Percentiles rank a stretch among this genome's conserved stretches.
Evolutionary conservation across 78 protist genomes (phyloP).

Genomic region (Capsaspora owczarzaki): DNA sequence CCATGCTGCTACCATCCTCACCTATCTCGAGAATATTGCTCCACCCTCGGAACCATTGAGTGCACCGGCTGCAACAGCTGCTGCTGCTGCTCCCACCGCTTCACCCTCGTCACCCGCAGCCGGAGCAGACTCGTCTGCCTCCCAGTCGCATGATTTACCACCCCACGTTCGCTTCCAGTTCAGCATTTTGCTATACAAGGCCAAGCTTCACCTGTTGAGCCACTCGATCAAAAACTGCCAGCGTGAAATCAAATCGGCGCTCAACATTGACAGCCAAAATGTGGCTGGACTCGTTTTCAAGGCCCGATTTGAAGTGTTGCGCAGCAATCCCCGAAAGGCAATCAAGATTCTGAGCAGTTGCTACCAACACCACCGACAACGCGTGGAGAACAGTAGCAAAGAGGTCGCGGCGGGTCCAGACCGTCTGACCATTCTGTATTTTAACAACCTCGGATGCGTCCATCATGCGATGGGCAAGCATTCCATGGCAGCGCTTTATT

Average conservation of each 20-base stretch:
- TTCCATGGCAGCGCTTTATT: conserved; percentile 12
- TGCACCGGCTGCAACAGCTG: neutral
- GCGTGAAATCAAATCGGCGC: conserved; percentile 19
- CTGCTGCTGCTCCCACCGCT: neutral
- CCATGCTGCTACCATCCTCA: neutral
- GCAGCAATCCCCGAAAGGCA: conserved; percentile 14
- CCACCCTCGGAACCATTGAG: neutral
- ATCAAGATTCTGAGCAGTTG: conserved; percentile 22
- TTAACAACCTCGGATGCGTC: neutral
- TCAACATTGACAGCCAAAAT: conserved; percentile 3
- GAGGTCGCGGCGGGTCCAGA: neutral
- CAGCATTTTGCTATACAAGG: conserved; percentile 13
- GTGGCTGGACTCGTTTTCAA: conserved; percentile 1
- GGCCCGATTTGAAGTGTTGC: conserved; percentile 9
- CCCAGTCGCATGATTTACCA: neutral
- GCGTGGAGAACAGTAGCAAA: neutral
- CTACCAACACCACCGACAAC: neutral
- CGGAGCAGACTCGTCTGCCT: neutral
- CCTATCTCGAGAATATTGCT: conserved; percentile 1
- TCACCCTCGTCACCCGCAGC: neutral
- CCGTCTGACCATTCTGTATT: conserved; percentile 11
- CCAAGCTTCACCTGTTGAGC: conserved; percentile 10
- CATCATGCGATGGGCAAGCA: conserved; percentile 7
- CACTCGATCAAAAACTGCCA: conserved; percentile 20
- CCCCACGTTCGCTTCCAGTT: neutral